phyloP scores from a whole-genome alignment of 768 basidiomycete species.

The Lepiota subincarnata region DNA sequence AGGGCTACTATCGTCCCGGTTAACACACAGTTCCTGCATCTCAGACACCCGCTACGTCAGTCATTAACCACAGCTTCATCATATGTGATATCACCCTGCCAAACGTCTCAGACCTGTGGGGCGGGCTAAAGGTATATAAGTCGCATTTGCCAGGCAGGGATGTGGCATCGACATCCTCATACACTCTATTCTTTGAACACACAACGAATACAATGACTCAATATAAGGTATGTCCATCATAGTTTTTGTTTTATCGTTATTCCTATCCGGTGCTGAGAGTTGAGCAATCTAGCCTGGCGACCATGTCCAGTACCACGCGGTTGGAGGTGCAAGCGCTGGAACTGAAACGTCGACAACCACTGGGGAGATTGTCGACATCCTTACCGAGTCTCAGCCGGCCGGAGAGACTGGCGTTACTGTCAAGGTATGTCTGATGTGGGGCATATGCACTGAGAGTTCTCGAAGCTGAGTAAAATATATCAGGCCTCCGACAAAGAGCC shows the following conservation, averaged over 20 bases:
- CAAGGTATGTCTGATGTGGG: background rate
- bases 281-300: slow-evolving; percentile 5
- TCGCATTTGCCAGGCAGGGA: too few relatives aligned
- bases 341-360: slow-evolving; percentile 11
- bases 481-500: slow-evolving; percentile 13
- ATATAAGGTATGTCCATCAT: slow-evolving; percentile 2
- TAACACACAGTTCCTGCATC: too few relatives aligned
- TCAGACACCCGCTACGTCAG: too few relatives aligned
- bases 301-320: slow-evolving; percentile 12
- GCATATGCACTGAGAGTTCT: too few relatives aligned
- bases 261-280: background rate
- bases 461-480: background rate
- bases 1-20: too few relatives aligned
- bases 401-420: slow-evolving; percentile 4
- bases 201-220: background rate
- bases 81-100: too few relatives aligned
- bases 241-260: background rate
- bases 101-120: too few relatives aligned
- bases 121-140: too few relatives aligned
- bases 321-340: slow-evolving; percentile 6
- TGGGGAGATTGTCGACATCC: slow-evolving; percentile 12
- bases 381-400: slow-evolving; percentile 12
- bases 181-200: too few relatives aligned
- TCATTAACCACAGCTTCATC: too few relatives aligned
- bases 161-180: too few relatives aligned